Evolutionary conservation across 2,329 filamentous ascomycete genomes (phyloP), one percentile per base, ranked within the genome.

Genomic region (Dryadomyces quercus-mongolicae): DNA sequence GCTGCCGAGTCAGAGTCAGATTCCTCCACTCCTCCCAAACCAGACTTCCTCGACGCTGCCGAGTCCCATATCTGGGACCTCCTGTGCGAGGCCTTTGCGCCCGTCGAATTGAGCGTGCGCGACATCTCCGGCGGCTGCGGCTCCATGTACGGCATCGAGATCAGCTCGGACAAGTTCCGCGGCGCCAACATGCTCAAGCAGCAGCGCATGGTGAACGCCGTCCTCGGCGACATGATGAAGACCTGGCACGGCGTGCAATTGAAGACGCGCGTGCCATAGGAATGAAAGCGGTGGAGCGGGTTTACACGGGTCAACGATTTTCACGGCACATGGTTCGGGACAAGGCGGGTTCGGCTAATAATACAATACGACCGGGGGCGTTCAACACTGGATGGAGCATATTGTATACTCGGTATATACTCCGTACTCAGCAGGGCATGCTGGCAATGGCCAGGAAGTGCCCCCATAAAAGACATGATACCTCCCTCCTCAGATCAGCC

Each of bases 91-190:
- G 75, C 75, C 62, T 77, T 81, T 54, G 59, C 66, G 1, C 77
- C 78, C 0, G 73, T 73, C 0, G 67, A 75, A 56, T 67, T 82
- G 25, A 68, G 82, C 67, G 86, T 93, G 10, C 84, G 85, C 66
- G 88, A 94, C 69, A 81, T 93, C 52, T 88, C 84, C 22, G 88
- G 88, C 56, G 88, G 88, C 34, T 94, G 88, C 70, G 88, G 88
- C 10, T 87, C 83, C 64, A 93, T 93, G 88, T 93, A 93, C 70
- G 85, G 82, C 54, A 85, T 94, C 60, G 84, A 91, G 62, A 82
- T 93, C 59, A 77, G 82, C 49, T 87, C 85, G 8, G 75, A 81
- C 49, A 77, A 74, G 62, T 94, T 94, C 69, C 75, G 76, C 53
- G 88, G 87, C 49, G 67, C 82, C 61, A 77, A 74, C 51, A 82